Evolutionary conservation across 768 basidiomycete genomes (phyloP).

Genomic region (Leccinum incarnatum): DNA sequence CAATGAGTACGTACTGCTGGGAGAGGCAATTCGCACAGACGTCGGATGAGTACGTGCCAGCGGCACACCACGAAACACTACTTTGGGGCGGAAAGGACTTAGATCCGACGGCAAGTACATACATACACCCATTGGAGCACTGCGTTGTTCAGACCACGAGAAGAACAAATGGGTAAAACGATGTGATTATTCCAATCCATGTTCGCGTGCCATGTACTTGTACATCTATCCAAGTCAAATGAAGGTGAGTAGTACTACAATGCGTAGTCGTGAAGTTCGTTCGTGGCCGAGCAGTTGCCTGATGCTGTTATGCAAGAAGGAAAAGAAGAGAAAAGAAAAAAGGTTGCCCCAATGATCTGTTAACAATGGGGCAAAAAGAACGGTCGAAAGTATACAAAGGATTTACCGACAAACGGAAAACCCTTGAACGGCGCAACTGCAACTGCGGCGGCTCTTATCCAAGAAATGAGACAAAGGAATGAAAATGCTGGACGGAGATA

Average conservation of each 20-base stretch:
- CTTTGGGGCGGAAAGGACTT: no score
- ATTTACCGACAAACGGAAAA: background rate
- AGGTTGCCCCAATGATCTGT: background rate
- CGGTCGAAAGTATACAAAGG: constrained; percentile 18
- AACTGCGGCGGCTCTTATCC: background rate
- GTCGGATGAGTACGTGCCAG: no score
- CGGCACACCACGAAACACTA: no score
- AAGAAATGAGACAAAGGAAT: background rate
- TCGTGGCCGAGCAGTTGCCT: background rate
- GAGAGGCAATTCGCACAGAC: no score
- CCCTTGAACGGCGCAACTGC: background rate
- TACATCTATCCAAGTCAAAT: constrained; percentile 15
- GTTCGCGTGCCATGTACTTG: background rate
- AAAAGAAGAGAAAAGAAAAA: no score
- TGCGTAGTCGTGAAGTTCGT: constrained; percentile 18
- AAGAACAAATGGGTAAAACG: background rate
- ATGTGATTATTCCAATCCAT: background rate
- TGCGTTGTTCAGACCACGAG: no score
- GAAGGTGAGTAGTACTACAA: constrained; percentile 26
- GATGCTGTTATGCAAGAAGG: background rate
- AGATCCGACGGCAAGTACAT: no score
- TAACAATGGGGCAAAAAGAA: background rate
- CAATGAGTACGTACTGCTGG: no score
- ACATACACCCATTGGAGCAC: constrained; percentile 57
- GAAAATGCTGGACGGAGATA: background rate